These are phyloP conservation scores for Suillus subluteus DNA, from an alignment of 768 basidiomycete genomes.

Conservation along the genomic window DNA sequence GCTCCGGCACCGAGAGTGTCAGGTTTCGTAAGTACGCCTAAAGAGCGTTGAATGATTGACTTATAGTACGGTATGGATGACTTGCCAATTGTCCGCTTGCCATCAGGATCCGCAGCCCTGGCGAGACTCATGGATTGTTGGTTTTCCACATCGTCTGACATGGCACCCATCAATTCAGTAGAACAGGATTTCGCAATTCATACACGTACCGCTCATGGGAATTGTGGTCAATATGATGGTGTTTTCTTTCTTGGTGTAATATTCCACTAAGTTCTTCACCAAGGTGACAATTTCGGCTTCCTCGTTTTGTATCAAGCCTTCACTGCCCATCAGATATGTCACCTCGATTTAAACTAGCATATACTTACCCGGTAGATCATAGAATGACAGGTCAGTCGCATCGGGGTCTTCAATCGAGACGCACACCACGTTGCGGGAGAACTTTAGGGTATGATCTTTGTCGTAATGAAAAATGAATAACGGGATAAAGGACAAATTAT, in stretches of 20 bases:
- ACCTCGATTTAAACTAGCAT: neutral
- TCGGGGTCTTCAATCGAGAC: conserved; percentile 48
- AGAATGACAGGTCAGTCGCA: conserved; percentile 52
- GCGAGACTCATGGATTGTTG: conserved; percentile 62
- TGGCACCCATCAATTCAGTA: neutral
- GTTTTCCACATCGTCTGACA: conserved; percentile 67
- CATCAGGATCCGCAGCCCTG: conserved; percentile 51
- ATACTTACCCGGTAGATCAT: conserved; percentile 55
- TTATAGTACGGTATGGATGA: neutral
- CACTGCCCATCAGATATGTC: conserved; percentile 12
- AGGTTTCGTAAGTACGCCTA: conserved; percentile 74
- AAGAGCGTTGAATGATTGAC: neutral
- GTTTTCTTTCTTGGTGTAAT: conserved; percentile 50
- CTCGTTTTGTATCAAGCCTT: conserved; percentile 64
- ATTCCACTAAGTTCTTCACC: conserved; percentile 51
- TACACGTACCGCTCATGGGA: conserved; percentile 58
- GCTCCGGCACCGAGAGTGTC: conserved; percentile 54
- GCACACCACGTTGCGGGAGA: conserved; percentile 56
- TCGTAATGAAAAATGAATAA: neutral
- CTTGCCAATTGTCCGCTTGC: conserved; percentile 65
- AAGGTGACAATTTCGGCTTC: conserved; percentile 43
- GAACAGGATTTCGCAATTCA: neutral
- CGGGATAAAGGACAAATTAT: neutral
- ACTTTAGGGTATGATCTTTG: conserved; percentile 53
- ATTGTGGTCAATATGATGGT: conserved; percentile 68